Base-by-base conservation (phyloP, 2,329 filamentous ascomycete genomes). In the Colletotrichum truncatum region DNA sequence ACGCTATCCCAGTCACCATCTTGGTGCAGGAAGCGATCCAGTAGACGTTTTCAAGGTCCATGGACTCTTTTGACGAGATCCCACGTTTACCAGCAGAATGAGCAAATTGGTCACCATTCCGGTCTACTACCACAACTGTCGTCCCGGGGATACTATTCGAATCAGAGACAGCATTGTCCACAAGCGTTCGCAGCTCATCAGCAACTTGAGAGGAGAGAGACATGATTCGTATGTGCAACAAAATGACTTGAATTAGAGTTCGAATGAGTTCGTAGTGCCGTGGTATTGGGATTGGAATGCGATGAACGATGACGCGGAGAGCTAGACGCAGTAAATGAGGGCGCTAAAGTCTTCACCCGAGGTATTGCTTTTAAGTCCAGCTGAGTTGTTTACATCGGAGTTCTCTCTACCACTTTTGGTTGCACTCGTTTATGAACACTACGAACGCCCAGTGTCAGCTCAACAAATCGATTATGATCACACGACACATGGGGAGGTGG, bases 21-120 rank as follows among this genome's bases (percentile, higher is more conserved):
- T 89, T 89, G 14, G 86, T 87, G 70, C 84, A 87, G 0, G 84
- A 87, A 0, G 86, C 86, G 5, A 88, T 78, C 84, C 83, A 87
- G 71, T 89, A 91, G 1, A 87, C 77, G 8, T 80, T 87, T 38
- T 92, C 87, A 0, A 87, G 75, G 0, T 82, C 83, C 84, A 92
- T 88, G 4, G 82, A 77, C 46, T 87, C 82, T 0, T 77, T 69
- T 2, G 77, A 76, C 0, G 52, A 74, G 5, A 79, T 48, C 0
- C 85, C 85, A 3, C 80, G 75, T 16, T 78, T 82, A 1, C 86
- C 86, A 0, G 82, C 75, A 0, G 84, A 76, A 69, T 87, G 78
- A 3, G 78, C 76, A 67, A 85, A 82, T 1, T 84, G 72, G 8
- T 84, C 81, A 3, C 84, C 85, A 66, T 79, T 71, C 55, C 78